A percentile compares a stretch with the other conserved stretches of the same genome.
These are phyloP conservation scores for Amanita fuliginea DNA, from an alignment of 768 basidiomycete genomes.

Conservation along the genomic window DNA sequence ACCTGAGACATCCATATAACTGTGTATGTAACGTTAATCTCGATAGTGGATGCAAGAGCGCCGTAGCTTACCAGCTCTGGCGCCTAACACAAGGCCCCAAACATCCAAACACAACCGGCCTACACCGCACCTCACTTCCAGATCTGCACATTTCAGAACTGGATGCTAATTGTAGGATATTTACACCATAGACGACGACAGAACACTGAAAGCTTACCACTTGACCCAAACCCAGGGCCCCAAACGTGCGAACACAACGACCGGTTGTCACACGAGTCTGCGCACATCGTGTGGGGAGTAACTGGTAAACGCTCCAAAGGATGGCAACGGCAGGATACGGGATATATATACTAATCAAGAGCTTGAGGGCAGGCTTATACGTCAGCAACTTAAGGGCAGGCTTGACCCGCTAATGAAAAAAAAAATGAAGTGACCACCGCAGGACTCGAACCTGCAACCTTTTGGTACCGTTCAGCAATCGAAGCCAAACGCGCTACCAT, in stretches of 20 bases:
- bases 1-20: background rate
- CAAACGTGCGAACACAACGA: background rate
- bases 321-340: background rate
- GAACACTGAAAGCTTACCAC: background rate
- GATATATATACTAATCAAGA: background rate
- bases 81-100: background rate
- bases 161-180: background rate
- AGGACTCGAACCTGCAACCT: slow-evolving; percentile 97
- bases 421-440: slow-evolving; percentile 67
- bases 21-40: background rate
- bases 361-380: background rate
- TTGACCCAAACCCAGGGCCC: background rate
- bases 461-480: slow-evolving; percentile 70
- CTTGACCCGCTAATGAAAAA: too few relatives aligned
- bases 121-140: too few relatives aligned
- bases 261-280: background rate
- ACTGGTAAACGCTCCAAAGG: background rate
- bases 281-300: background rate
- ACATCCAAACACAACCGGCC: background rate
- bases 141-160: too few relatives aligned
- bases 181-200: background rate
- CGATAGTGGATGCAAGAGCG: background rate
- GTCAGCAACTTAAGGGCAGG: background rate
- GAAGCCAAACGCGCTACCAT: slow-evolving; percentile 96
- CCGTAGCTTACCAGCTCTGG: background rate